Percentiles rank a stretch among this genome's conserved stretches.
These are phyloP conservation scores for Evansstolkia leycettana DNA, from an alignment of 495 filamentous ascomycete species.

Conservation along the genomic window DNA sequence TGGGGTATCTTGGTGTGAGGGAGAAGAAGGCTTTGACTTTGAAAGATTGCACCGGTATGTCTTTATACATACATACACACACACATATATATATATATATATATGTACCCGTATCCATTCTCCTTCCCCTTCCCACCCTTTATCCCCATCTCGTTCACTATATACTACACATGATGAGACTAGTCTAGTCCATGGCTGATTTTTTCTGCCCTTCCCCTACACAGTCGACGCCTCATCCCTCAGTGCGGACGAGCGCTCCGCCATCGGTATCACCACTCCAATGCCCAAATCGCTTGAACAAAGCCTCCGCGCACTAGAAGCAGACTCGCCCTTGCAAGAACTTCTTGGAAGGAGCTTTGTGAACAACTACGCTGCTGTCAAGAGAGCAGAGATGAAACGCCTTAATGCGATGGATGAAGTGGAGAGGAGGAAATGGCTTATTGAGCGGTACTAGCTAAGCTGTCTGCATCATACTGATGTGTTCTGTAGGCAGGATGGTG, in stretches of 20 bases:
- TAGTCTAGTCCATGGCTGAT: not conserved
- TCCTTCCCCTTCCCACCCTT: too few relatives aligned
- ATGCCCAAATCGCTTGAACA: conserved; percentile 24
- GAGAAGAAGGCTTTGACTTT: conserved; percentile 28
- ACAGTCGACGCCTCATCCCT: conserved; percentile 23
- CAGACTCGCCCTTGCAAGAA: conserved; percentile 11
- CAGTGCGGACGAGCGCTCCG: conserved; percentile 7
- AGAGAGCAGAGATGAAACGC: conserved; percentile 39
- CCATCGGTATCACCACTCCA: conserved; percentile 26
- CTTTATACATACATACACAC: too few relatives aligned
- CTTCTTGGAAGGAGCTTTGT: conserved; percentile 43
- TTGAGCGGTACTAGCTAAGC: conserved; percentile 46
- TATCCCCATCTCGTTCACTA: not conserved
- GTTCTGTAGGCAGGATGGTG: too few relatives aligned
- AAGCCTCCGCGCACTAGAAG: conserved; percentile 13
- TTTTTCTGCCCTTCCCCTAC: too few relatives aligned
- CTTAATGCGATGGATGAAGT: conserved; percentile 38
- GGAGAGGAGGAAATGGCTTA: conserved; percentile 42
- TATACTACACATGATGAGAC: not conserved
- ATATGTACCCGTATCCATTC: too few relatives aligned
- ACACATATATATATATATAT: too few relatives aligned
- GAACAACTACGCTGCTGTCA: conserved; percentile 45
- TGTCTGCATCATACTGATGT: too few relatives aligned
- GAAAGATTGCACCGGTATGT: conserved; percentile 43
- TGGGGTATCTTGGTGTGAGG: conserved; percentile 49